Conservation (phyloP, 2,329 filamentous ascomycete species). For the Cladosporium sp. region DNA sequence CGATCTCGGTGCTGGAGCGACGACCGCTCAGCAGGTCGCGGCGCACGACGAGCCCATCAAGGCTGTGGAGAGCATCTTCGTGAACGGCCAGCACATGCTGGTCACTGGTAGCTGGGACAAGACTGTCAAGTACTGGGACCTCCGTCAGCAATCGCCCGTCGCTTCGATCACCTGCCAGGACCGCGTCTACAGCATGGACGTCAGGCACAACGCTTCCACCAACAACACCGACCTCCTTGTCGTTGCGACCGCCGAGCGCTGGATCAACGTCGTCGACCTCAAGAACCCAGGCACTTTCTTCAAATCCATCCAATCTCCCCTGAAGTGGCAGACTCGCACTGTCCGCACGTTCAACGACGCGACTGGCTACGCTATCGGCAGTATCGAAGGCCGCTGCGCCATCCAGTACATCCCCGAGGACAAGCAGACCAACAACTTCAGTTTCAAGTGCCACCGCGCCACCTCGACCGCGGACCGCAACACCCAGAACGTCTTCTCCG, state of each 20-base stretch:
- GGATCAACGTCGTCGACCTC: slow-evolving; percentile 93
- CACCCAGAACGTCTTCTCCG: slow-evolving; percentile 83
- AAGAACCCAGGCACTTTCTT: slow-evolving; percentile 85
- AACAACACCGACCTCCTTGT: slow-evolving; percentile 66
- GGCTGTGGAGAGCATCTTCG: slow-evolving; percentile 61
- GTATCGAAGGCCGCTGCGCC: slow-evolving; percentile 93
- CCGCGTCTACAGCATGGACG: slow-evolving; percentile 86
- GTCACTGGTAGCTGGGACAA: slow-evolving; percentile 93
- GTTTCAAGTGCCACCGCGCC: slow-evolving; percentile 97
- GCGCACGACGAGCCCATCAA: slow-evolving; percentile 82
- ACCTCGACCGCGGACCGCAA: slow-evolving; percentile 59
- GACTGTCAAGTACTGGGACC: slow-evolving; percentile 85
- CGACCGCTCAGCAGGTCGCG: slow-evolving; percentile 62
- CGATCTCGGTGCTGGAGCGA: slow-evolving; percentile 62
- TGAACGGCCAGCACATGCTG: slow-evolving; percentile 69
- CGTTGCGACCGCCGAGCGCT: slow-evolving; percentile 87
- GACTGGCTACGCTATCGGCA: slow-evolving; percentile 88
- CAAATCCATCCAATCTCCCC: slow-evolving; percentile 91
- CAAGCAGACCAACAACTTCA: slow-evolving; percentile 81
- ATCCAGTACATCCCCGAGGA: slow-evolving; percentile 99
- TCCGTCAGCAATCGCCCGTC: slow-evolving; percentile 62
- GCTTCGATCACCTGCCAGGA: slow-evolving; percentile 67
- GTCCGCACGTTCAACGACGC: slow-evolving; percentile 94
- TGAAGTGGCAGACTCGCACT: slow-evolving; percentile 97
- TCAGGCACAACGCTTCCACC: slow-evolving; percentile 53